Percentiles rank a stretch among this genome's conserved stretches.
Conservation (phyloP, 495 filamentous ascomycete genomes). For the Talaromyces trachyspermus region DNA sequence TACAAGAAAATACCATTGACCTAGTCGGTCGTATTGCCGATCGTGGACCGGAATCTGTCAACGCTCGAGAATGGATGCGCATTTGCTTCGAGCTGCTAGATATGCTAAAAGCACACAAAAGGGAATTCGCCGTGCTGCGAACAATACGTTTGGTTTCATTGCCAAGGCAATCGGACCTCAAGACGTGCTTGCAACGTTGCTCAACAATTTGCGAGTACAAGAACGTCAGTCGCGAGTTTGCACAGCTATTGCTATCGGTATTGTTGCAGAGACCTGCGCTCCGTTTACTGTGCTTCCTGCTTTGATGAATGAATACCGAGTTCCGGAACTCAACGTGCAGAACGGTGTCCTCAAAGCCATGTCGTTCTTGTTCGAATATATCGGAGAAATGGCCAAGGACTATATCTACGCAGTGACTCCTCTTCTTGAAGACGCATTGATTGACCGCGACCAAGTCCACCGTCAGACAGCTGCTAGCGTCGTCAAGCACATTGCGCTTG, state of each 20-base stretch:
- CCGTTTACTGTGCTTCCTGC: conserved; percentile 98
- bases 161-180: conserved; percentile 98
- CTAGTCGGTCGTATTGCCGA: conserved; percentile 97
- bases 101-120: conserved; percentile 99
- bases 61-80: conserved; percentile 98
- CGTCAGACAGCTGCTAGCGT: conserved; percentile 93
- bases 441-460: conserved; percentile 97
- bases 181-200: conserved; percentile 89
- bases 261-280: conserved; percentile 99
- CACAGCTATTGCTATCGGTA: conserved; percentile 97
- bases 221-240: conserved; percentile 98
- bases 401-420: conserved; percentile 98
- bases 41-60: conserved; percentile 90
- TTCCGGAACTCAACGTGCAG: conserved; percentile 96
- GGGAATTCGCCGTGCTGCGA: conserved; percentile 94
- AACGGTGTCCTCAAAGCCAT: conserved; percentile 97
- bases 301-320: conserved; percentile 99
- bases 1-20: conserved; percentile 99
- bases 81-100: conserved; percentile 99
- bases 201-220: conserved; percentile 95
- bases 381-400: conserved; percentile 99
- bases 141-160: conserved; percentile 99
- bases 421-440: conserved; percentile 94
- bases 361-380: conserved; percentile 98
- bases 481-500: conserved; percentile 94